Base-by-base conservation (phyloP, 306 rosid genomes). In the Casuarina equisetifolia region DNA sequence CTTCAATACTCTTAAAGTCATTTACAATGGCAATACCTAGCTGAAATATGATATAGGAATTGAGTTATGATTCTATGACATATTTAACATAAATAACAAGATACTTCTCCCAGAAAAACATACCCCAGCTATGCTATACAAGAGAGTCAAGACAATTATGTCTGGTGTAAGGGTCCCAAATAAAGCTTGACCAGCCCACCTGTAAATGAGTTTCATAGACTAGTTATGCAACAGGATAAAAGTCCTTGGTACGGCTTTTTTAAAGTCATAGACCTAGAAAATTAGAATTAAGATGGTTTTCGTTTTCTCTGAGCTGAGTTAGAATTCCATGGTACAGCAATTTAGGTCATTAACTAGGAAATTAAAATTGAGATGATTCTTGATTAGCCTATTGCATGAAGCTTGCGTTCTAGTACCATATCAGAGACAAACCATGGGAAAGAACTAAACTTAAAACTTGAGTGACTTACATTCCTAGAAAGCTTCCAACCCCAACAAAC, bases 101-200 rank as follows among this genome's bases (percentile, higher is more conserved):
- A 82, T 71, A 54, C n/a, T 61, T 63, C 78, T 48, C 53, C 61
- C 6, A 25, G 68, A 68, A 75, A 64, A 57, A 88, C 98, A 70
- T 96, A 96, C 99, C 64, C 99, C 99, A 55, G 99, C 98, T 80
- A 92, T 82, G 88, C 99, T 96, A 88, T 96, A 96, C 78, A 96
- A 81, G 62, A 92, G 84, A 19, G 99, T 92, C 74, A 96, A 94
- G 85, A 96, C 86, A 74, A 96, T 68, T 69, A 92, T 85, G 62
- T 95, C 99, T 36, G 97, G 93, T 69, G 94, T 85, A 72, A 96
- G 99, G 72, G 98, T 96, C 78, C 99, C 99, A 85, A 96, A 96
- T 83, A 96, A 87, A 85, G 98, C 98, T 76, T 96, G 99, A 78
- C 99, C 99, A 48, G 99, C 99, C 99, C 98, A 96, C 99, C 99